phyloP scores from a whole-genome alignment of 768 basidiomycete species.

The Macrolepiota albuminosa region DNA sequence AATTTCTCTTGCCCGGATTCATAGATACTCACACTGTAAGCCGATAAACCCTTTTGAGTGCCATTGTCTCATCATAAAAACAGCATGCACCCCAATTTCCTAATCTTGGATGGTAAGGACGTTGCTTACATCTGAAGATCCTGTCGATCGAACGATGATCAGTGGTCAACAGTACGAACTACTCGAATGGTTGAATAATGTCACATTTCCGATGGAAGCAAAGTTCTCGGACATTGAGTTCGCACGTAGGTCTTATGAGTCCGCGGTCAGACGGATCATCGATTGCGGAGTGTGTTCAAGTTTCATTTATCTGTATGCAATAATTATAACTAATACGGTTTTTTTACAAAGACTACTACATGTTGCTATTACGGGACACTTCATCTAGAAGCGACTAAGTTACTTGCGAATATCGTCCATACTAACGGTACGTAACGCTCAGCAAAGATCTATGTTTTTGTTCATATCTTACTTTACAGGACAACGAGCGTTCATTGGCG shows the following conservation, averaged over 20 bases:
- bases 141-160: conserved; percentile 5
- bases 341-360: conserved; percentile 73
- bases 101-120: conserved; percentile 55
- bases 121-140: background rate
- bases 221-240: conserved; percentile 67
- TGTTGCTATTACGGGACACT: conserved; percentile 88
- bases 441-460: background rate
- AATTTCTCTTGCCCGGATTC: conserved; percentile 84
- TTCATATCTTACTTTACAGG: conserved; percentile 28
- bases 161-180: conserved; percentile 86
- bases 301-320: conserved; percentile 3
- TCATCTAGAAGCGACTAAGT: conserved; percentile 76
- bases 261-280: conserved; percentile 68
- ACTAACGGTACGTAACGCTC: conserved; percentile 40
- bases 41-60: background rate
- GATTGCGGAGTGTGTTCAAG: conserved; percentile 64
- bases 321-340: conserved; percentile 4
- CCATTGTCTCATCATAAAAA: background rate
- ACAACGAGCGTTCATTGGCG: conserved; percentile 83
- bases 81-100: conserved; percentile 82
- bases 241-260: conserved; percentile 62
- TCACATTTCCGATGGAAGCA: conserved; percentile 87
- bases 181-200: conserved; percentile 78
- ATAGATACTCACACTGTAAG: conserved; percentile 89
- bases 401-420: conserved; percentile 72